These are phyloP conservation scores for Zymoseptoria ardabiliae DNA, from an alignment of 2,329 filamentous ascomycete species.

Conservation along the genomic window DNA sequence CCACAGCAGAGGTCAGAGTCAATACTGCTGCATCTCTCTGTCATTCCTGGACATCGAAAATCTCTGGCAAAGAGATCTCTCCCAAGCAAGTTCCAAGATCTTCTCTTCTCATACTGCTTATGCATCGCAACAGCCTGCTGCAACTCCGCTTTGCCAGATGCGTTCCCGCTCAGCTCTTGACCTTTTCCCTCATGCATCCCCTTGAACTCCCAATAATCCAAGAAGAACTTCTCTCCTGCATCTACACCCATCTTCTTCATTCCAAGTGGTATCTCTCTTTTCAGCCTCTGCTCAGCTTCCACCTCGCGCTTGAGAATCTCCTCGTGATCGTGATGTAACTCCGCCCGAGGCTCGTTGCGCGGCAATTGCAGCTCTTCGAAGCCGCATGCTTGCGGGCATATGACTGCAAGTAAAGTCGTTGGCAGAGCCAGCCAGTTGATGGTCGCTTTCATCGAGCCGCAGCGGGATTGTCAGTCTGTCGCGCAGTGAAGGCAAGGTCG, in stretches of 20 bases:
- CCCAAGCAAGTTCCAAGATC: conserved; percentile 14
- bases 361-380: conserved; percentile 36
- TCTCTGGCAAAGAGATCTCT: conserved; percentile 44
- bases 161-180: neutral
- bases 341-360: conserved; percentile 39
- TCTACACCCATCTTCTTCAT: conserved; percentile 67
- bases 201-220: conserved; percentile 54
- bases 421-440: neutral
- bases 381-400: neutral
- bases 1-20: conserved; percentile 67
- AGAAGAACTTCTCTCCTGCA: conserved; percentile 65
- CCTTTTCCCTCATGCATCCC: conserved; percentile 8
- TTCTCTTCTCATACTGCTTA: conserved; percentile 21
- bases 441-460: neutral
- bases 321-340: conserved; percentile 44
- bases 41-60: conserved; percentile 60
- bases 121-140: conserved; percentile 31
- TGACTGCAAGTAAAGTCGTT: neutral
- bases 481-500: neutral
- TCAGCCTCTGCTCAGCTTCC: conserved; percentile 34
- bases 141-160: conserved; percentile 1
- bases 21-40: conserved; percentile 56
- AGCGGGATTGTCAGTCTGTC: neutral
- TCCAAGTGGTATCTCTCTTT: conserved; percentile 47
- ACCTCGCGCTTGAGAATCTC: conserved; percentile 35